phyloP scores from a whole-genome alignment of 164 flowering plant genomes.

The Buxus sempervirens region DNA sequence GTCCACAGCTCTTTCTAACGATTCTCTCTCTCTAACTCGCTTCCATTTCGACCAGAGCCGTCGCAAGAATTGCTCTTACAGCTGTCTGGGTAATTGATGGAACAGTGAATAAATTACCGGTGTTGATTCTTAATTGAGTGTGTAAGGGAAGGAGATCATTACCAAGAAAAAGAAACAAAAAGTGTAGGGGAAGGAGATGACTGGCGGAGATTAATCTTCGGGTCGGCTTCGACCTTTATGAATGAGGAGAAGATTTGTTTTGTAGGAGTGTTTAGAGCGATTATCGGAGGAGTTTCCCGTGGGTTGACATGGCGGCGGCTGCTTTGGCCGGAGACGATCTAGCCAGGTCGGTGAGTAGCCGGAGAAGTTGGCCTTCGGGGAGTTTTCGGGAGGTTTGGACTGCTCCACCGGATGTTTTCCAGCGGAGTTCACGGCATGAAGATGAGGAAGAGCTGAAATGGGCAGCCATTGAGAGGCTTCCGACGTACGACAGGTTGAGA shows the following conservation, averaged over 20 bases:
- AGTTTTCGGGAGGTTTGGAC: constrained; percentile 39
- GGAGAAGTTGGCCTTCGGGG: constrained; percentile 28
- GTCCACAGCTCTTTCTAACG: too few relatives aligned
- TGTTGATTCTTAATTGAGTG: too few relatives aligned
- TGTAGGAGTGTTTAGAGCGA: neutral
- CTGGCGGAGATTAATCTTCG: too few relatives aligned
- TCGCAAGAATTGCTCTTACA: too few relatives aligned
- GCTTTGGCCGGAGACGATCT: constrained; percentile 30
- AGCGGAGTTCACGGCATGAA: constrained; percentile 27
- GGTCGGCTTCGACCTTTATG: too few relatives aligned
- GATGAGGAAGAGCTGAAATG: constrained; percentile 67
- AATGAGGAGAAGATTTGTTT: neutral
- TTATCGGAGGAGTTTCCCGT: neutral
- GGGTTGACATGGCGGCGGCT: constrained; percentile 20
- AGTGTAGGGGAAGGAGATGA: too few relatives aligned
- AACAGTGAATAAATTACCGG: too few relatives aligned
- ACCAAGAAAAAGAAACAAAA: too few relatives aligned
- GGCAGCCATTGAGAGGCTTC: constrained; percentile 76
- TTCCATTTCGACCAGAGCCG: too few relatives aligned
- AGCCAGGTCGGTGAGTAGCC: constrained; percentile 28
- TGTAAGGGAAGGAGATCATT: too few relatives aligned
- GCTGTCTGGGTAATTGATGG: too few relatives aligned
- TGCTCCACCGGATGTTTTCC: constrained; percentile 32
- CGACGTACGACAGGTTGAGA: constrained; percentile 54
- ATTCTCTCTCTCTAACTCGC: too few relatives aligned